Evolutionary conservation across 108 stramenopile genomes (phyloP).

Genomic region (Nitzschia sp.): DNA sequence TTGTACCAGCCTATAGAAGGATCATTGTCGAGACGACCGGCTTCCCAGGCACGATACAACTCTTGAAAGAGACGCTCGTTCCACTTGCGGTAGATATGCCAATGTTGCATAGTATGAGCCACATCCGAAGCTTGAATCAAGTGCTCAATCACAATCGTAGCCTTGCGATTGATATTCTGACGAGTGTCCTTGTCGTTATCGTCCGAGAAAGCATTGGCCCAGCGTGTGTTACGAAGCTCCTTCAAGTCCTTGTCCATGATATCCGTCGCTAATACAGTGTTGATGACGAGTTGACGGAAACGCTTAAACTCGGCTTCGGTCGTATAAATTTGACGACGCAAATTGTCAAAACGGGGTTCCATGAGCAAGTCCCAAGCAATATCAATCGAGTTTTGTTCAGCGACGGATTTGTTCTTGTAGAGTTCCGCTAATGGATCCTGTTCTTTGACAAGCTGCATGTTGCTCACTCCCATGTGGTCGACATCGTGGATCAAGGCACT

Average conservation of each 20-base stretch:
- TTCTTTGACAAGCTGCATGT: conserved; percentile 53
- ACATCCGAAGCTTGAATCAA: conserved; percentile 6
- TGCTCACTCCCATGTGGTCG: conserved; percentile 50
- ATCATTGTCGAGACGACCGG: neutral
- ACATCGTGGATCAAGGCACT: conserved; percentile 54
- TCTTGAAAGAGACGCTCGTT: conserved; percentile 5
- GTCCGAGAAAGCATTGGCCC: conserved; percentile 4
- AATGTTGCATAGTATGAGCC: conserved; percentile 6
- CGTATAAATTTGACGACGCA: conserved; percentile 34
- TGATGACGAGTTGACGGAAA: conserved; percentile 45
- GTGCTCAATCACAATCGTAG: conserved; percentile 9
- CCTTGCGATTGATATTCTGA: conserved; percentile 1
- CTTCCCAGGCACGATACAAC: neutral
- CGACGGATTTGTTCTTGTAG: conserved; percentile 45
- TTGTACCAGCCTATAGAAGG: conserved; percentile 2
- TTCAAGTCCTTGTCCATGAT: conserved; percentile 43
- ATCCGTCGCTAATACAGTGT: conserved; percentile 50
- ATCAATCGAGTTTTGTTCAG: conserved; percentile 49
- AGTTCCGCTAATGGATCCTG: conserved; percentile 19
- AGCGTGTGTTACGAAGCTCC: conserved; percentile 22
- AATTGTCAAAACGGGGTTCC: conserved; percentile 35
- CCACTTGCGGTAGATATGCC: conserved; percentile 6
- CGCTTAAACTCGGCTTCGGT: conserved; percentile 30
- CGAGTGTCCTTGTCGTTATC: neutral
- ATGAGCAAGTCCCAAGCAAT: conserved; percentile 47